Percentiles rank a stretch among this genome's conserved stretches.
These are phyloP conservation scores for Melampsora larici-populina DNA, from an alignment of 1,284 basidiomycete species.

Conservation along the genomic window DNA sequence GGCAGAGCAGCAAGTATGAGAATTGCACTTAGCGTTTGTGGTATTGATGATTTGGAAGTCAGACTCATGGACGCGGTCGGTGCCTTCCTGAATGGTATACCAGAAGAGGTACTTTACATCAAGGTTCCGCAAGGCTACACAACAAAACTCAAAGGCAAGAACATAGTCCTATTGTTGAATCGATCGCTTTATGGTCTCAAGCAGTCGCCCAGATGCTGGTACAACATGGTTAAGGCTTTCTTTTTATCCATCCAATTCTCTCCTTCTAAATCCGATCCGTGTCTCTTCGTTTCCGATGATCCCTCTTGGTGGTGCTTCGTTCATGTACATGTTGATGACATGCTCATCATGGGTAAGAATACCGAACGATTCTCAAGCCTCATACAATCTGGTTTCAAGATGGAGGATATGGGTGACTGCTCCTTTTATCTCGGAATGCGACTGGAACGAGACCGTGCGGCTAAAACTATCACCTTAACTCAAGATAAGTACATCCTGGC, in stretches of 20 bases:
- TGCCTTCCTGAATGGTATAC: slow-evolving; percentile 6
- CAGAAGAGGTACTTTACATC: neutral
- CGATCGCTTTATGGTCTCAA: slow-evolving; percentile 5
- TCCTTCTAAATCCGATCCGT: neutral
- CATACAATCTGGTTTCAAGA: neutral
- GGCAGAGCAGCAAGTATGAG: neutral
- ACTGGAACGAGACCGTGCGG: too few species aligned
- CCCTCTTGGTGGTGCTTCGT: neutral
- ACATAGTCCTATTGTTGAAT: neutral
- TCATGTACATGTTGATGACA: too few species aligned
- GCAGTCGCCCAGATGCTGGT: slow-evolving; percentile 12
- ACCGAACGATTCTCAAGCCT: neutral
- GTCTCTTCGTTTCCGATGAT: neutral
- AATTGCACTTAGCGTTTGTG: neutral
- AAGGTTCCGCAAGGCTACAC: too few species aligned
- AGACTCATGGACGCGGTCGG: too few species aligned
- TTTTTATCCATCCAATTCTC: slow-evolving; percentile 1
- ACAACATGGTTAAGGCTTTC: neutral
- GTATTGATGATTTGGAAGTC: neutral
- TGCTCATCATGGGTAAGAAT: neutral
- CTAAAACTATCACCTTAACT: neutral
- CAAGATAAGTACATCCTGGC: slow-evolving; percentile 4
- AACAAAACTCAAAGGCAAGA: neutral
- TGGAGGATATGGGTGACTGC: too few species aligned
- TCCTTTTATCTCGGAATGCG: too few species aligned